These are phyloP conservation scores for Eucalyptus marginata DNA, from an alignment of 345 rosid species.

Conservation along the genomic window DNA sequence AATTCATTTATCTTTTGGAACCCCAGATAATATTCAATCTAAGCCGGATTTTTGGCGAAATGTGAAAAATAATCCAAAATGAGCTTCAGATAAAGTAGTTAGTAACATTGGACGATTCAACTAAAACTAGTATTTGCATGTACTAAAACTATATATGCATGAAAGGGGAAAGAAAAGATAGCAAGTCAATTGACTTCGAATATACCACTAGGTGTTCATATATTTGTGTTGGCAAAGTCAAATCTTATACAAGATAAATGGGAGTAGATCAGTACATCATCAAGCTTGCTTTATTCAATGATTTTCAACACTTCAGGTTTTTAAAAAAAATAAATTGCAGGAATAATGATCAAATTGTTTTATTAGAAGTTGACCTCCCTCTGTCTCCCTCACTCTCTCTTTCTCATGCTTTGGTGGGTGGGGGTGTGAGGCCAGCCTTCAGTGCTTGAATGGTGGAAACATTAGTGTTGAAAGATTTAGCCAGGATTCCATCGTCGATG, in stretches of 20 bases:
- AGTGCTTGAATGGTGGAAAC: neutral
- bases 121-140: neutral
- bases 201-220: neutral
- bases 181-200: neutral
- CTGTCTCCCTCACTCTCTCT: neutral
- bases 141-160: too few species aligned
- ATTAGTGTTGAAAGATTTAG: conserved; percentile 10
- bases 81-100: neutral
- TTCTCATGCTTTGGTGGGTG: neutral
- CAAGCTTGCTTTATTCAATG: neutral
- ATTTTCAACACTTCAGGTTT: neutral
- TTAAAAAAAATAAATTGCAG: neutral
- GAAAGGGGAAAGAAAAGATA: neutral
- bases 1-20: neutral
- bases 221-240: neutral
- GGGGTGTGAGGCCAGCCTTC: neutral
- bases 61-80: neutral
- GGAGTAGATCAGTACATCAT: neutral
- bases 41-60: neutral
- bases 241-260: neutral
- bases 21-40: neutral
- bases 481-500: conserved; percentile 3
- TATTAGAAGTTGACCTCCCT: neutral
- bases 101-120: neutral
- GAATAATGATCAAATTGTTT: neutral